Evolutionary conservation across 495 filamentous ascomycete genomes (phyloP).

Genomic region (Collariella sp.): DNA sequence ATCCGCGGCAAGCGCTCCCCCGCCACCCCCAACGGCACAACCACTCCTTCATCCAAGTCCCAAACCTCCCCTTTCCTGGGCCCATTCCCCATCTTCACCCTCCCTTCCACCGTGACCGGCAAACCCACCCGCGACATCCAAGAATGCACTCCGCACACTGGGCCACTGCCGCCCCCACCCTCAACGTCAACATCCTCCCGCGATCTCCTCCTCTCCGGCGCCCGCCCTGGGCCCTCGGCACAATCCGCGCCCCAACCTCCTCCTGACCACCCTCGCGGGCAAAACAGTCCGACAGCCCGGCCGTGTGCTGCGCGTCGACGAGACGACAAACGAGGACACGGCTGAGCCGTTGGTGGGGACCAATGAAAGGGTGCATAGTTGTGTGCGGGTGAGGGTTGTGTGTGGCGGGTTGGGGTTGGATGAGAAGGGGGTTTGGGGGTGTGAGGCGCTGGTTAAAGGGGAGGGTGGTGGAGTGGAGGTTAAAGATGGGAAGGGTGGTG

Average conservation of each 20-base stretch:
- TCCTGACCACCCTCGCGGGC: constrained; percentile 19
- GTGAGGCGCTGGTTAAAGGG: constrained; percentile 8
- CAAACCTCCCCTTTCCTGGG: constrained; percentile 16
- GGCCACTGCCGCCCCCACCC: constrained; percentile 3
- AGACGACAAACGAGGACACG: constrained; percentile 27
- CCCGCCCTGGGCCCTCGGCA: constrained; percentile 23
- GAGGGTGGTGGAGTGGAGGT: background rate
- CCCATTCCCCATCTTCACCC: constrained; percentile 2
- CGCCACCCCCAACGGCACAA: background rate
- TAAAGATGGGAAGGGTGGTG: background rate
- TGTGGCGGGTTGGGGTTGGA: constrained; percentile 23
- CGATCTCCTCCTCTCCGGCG: constrained; percentile 9
- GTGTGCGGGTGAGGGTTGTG: constrained; percentile 21
- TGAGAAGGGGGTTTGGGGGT: constrained; percentile 22
- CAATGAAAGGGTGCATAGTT: constrained; percentile 21
- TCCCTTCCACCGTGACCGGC: background rate
- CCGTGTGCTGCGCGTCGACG: constrained; percentile 20
- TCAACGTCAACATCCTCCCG: constrained; percentile 11
- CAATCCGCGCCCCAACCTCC: constrained; percentile 19
- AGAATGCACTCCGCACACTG: constrained; percentile 4
- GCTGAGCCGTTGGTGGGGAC: constrained; percentile 24
- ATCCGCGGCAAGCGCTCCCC: background rate
- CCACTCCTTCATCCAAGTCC: background rate
- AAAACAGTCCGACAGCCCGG: constrained; percentile 26
- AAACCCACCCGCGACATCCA: background rate